phyloP scores from a whole-genome alignment of 2,329 filamentous ascomycete species.

The Colletotrichum sp. region DNA sequence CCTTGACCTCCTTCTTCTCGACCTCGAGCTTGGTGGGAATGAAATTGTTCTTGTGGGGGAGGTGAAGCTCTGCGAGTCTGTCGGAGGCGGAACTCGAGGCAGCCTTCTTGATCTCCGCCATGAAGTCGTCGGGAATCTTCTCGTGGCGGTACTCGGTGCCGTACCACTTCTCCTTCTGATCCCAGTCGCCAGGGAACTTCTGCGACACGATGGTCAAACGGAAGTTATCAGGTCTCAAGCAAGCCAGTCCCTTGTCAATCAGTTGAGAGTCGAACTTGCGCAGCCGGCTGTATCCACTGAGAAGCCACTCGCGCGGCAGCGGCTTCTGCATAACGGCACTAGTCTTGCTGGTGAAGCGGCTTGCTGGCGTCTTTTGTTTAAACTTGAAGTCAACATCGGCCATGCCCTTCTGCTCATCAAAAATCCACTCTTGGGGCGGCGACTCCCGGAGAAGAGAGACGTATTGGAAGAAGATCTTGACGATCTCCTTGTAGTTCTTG shows the following conservation, averaged over 20 bases:
- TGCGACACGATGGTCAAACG: conserved; percentile 83
- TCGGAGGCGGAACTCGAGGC: conserved; percentile 60
- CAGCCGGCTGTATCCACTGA: conserved; percentile 80
- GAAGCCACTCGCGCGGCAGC: conserved; percentile 82
- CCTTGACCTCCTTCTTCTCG: conserved; percentile 87
- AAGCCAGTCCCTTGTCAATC: conserved; percentile 76
- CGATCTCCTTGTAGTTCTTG: conserved; percentile 80
- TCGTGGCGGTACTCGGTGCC: conserved; percentile 91
- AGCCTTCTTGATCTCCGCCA: conserved; percentile 72
- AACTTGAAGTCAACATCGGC: conserved; percentile 95
- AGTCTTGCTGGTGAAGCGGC: conserved; percentile 84
- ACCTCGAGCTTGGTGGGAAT: conserved; percentile 93
- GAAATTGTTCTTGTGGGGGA: conserved; percentile 95
- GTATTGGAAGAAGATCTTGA: conserved; percentile 89
- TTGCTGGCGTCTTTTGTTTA: conserved; percentile 89
- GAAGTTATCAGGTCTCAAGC: conserved; percentile 87
- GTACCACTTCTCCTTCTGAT: conserved; percentile 95
- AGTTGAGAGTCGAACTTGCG: conserved; percentile 80
- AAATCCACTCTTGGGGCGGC: conserved; percentile 89
- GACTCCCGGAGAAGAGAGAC: conserved; percentile 83
- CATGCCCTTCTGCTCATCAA: conserved; percentile 88
- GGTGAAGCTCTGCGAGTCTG: conserved; percentile 74
- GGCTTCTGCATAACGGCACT: conserved; percentile 92
- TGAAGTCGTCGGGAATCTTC: conserved; percentile 77
- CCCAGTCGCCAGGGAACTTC: conserved; percentile 82